phyloP scores from a whole-genome alignment of 352 stramenopile genomes.

The Phytophthora melonis region DNA sequence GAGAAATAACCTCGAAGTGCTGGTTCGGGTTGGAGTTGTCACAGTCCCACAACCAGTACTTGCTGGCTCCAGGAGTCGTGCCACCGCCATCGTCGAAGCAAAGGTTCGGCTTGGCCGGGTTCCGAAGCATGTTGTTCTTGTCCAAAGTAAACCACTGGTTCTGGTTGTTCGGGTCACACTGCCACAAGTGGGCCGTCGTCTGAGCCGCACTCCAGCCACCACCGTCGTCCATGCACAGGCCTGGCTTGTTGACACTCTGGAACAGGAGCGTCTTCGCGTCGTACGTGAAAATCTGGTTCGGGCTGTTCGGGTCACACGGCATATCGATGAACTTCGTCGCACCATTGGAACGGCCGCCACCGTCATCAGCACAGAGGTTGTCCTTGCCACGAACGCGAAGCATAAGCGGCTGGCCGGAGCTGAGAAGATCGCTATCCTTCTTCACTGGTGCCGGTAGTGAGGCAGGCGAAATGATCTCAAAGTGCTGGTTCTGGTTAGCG shows the following conservation, averaged over 20 bases:
- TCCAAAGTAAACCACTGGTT: slow-evolving; percentile 44
- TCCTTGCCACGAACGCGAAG: slow-evolving; percentile 13
- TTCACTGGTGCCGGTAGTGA: neutral
- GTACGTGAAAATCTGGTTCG: slow-evolving; percentile 42
- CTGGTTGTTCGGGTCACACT: slow-evolving; percentile 28
- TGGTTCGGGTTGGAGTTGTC: slow-evolving; percentile 24
- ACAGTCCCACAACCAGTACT: slow-evolving; percentile 23
- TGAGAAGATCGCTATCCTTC: neutral
- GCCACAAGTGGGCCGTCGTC: slow-evolving; percentile 13
- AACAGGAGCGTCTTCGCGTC: slow-evolving; percentile 30
- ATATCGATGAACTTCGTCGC: slow-evolving; percentile 9
- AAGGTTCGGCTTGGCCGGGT: slow-evolving; percentile 29
- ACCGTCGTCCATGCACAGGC: slow-evolving; percentile 44
- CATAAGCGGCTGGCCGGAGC: neutral
- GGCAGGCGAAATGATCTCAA: slow-evolving; percentile 12
- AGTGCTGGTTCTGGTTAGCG: slow-evolving; percentile 30
- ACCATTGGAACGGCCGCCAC: slow-evolving; percentile 15
- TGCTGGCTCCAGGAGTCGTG: neutral
- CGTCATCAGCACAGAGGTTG: slow-evolving; percentile 38
- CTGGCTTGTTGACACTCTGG: slow-evolving; percentile 29
- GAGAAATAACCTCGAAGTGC: slow-evolving; percentile 31
- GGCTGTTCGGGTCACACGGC: slow-evolving; percentile 27
- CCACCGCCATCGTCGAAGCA: slow-evolving; percentile 36
- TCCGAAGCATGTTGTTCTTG: slow-evolving; percentile 23
- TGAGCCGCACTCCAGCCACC: slow-evolving; percentile 12